These are phyloP conservation scores for Fusarium chlamydosporum DNA, from an alignment of 2,329 filamentous ascomycete species.

Conservation along the genomic window DNA sequence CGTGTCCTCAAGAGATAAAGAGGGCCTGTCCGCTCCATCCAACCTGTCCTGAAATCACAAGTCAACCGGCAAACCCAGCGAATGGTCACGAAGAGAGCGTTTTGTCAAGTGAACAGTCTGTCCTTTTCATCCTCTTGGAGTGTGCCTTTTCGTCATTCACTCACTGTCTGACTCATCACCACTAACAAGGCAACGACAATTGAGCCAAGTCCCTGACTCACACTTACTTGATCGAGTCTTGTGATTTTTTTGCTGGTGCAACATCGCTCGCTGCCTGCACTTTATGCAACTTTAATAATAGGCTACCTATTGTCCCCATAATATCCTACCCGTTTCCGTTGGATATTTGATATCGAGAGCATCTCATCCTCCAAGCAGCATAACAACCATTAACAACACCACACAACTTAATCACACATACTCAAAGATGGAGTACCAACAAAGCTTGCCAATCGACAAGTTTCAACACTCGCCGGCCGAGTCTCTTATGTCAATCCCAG, in stretches of 20 bases:
- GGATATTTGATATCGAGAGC: slow-evolving; percentile 26
- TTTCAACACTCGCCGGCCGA: slow-evolving; percentile 69
- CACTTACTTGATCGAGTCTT: slow-evolving; percentile 43
- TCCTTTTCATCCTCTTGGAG: slow-evolving; percentile 47
- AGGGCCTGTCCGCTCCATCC: slow-evolving; percentile 47
- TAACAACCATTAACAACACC: not conserved
- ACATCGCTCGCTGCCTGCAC: slow-evolving; percentile 38
- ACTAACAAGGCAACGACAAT: slow-evolving; percentile 32
- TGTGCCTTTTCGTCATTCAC: slow-evolving; percentile 35
- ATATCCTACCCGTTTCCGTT: slow-evolving; percentile 19
- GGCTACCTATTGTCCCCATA: slow-evolving; percentile 1
- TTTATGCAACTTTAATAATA: slow-evolving; percentile 15
- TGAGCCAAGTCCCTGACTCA: slow-evolving; percentile 46
- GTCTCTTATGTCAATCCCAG: slow-evolving; percentile 66
- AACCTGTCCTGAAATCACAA: slow-evolving; percentile 36
- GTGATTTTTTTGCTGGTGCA: slow-evolving; percentile 38
- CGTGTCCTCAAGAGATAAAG: slow-evolving; percentile 58
- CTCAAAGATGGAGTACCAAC: slow-evolving; percentile 58
- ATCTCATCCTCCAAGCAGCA: not conserved
- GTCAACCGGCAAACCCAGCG: slow-evolving; percentile 36
- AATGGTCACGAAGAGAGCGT: slow-evolving; percentile 38
- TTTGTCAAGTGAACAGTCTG: slow-evolving; percentile 48
- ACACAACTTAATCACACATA: slow-evolving; percentile 28
- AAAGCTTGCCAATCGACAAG: slow-evolving; percentile 63
- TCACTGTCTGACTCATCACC: slow-evolving; percentile 46